phyloP scores from a whole-genome alignment of 164 flowering plant species.

The Hamamelis virginiana region DNA sequence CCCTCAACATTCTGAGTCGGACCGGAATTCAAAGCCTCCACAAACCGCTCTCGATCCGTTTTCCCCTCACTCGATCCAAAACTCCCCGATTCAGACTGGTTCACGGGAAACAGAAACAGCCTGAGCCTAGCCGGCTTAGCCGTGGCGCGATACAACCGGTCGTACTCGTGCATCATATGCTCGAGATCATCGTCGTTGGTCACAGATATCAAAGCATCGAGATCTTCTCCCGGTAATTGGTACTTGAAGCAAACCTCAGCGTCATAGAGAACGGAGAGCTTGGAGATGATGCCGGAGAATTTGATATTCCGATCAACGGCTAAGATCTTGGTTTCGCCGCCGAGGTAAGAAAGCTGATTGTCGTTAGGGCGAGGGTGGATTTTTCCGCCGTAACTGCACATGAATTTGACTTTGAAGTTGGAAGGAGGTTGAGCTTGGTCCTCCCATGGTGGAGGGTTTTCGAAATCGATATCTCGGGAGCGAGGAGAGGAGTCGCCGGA shows the following conservation, averaged over 20 bases:
- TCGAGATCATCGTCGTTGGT: constrained; percentile 84
- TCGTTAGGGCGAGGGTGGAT: constrained; percentile 75
- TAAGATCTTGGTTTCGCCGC: constrained; percentile 85
- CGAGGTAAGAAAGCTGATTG: constrained; percentile 71
- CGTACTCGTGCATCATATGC: constrained; percentile 84
- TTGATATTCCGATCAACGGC: constrained; percentile 59
- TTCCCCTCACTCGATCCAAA: constrained; percentile 32
- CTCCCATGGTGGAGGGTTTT: constrained; percentile 51
- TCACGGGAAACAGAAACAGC: constrained; percentile 51
- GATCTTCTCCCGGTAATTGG: constrained; percentile 84
- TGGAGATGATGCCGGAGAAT: constrained; percentile 37
- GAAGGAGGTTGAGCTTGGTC: constrained; percentile 27
- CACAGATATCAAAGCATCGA: constrained; percentile 78
- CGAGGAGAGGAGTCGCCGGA: constrained; percentile 78
- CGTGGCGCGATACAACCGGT: constrained; percentile 53
- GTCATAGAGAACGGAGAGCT: constrained; percentile 44
- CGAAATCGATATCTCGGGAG: constrained; percentile 62
- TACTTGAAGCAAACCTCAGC: constrained; percentile 58
- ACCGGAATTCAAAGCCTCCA: constrained; percentile 74
- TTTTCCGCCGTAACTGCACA: constrained; percentile 89
- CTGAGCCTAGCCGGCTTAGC: constrained; percentile 66
- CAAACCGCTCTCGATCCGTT: constrained; percentile 67
- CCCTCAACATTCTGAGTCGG: constrained; percentile 31
- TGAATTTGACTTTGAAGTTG: constrained; percentile 60
- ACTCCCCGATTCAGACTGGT: constrained; percentile 12